A percentile compares a stretch with the other conserved stretches of the same genome.
Evolutionary conservation across 2,329 filamentous ascomycete species (phyloP).

Genomic region (Pseudodiploospora longispora): DNA sequence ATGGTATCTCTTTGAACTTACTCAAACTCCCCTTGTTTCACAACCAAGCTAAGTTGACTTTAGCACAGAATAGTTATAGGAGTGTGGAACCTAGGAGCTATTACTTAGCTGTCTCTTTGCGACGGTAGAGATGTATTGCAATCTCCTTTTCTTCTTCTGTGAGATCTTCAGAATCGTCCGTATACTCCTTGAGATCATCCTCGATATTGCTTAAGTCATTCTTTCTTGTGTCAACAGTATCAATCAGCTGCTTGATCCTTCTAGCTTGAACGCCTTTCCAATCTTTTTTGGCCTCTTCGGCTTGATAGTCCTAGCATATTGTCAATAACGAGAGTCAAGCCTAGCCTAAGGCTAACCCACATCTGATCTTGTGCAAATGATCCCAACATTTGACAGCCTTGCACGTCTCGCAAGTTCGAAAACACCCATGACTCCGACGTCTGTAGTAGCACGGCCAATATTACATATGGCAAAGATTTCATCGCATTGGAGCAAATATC

Average conservation of each 20-base stretch:
- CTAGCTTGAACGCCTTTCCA: slow-evolving; percentile 17
- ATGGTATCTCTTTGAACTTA: slow-evolving; percentile 16
- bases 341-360: slow-evolving; percentile 15
- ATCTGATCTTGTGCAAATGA: slow-evolving; percentile 35
- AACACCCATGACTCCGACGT: slow-evolving; percentile 31
- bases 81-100: too few relatives aligned
- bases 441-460: slow-evolving; percentile 33
- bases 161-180: background rate
- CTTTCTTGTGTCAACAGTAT: slow-evolving; percentile 9
- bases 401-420: slow-evolving; percentile 32
- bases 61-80: too few relatives aligned
- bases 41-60: too few relatives aligned
- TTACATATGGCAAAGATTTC: slow-evolving; percentile 38
- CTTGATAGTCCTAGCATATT: slow-evolving; percentile 20
- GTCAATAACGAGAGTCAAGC: too few relatives aligned
- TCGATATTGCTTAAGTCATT: background rate
- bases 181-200: slow-evolving; percentile 10
- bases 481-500: slow-evolving; percentile 35
- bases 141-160: background rate
- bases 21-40: slow-evolving; percentile 11
- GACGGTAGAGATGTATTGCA: too few relatives aligned
- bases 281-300: slow-evolving; percentile 24
- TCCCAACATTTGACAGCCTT: slow-evolving; percentile 30
- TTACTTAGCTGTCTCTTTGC: too few relatives aligned
- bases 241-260: slow-evolving; percentile 11